Evolutionary conservation across 768 basidiomycete species (phyloP), one percentile per base, ranked within the genome.

Genomic region (Tulasnella sp.): DNA sequence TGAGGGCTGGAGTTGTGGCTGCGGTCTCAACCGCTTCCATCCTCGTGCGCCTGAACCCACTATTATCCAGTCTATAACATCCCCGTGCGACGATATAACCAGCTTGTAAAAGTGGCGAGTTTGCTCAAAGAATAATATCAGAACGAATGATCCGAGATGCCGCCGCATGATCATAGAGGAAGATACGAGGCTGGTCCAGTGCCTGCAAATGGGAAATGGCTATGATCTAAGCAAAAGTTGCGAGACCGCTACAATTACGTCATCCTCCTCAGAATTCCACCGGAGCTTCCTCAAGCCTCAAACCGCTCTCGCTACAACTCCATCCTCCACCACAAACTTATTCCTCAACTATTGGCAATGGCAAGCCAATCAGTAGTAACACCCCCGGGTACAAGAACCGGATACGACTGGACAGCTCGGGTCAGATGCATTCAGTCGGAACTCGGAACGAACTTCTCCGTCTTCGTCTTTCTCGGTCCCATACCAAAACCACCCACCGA

Each of bases 371-470:
- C 62, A 10, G 31, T 68, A 14, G 12, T 68, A 68, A 36, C 31
- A 7, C 62, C 62, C 10, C 7, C 62, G 16, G 62, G 62, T 68
- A 68, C 62, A 8, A 68, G 14, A 36, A 74, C 19, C 18, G 40
- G 40, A 38, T 74, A 74, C 73, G 73, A 74, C n/a, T 74, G 73
- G 73, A 74, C 40, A n/a, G 73, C 73, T 42, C 73, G 73, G 19
- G 42, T 74, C 38, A 27, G 73, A 42, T 74, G 73, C 73, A 48
- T 42, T 39, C 39, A 74, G 24, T 36, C 31, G 21, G 73, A 74
- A 74, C 73, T 74, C 39, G 73, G 46, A 14, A 40, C 21, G 3
- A 42, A 42, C n/a, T 74, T 74, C 38, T 40, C 31, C 40, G 73
- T 74, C 31, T 48, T 6, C 39, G 36, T 74, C 73, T 74, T 74